phyloP scores from a whole-genome alignment of 495 filamentous ascomycete species.

The Trichoderma virens region DNA sequence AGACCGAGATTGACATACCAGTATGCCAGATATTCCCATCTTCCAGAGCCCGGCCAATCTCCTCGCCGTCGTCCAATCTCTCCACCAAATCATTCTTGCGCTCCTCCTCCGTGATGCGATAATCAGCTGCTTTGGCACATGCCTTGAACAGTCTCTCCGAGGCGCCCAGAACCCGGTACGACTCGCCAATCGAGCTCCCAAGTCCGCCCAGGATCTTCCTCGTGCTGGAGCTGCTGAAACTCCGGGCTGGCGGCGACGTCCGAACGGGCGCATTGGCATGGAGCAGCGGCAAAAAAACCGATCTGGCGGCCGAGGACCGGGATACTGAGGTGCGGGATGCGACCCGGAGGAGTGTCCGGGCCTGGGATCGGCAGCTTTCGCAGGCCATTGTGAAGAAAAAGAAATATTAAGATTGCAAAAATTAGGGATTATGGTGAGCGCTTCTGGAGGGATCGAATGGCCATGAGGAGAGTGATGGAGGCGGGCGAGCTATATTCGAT shows the following conservation, averaged over 20 bases:
- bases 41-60: conserved; percentile 64
- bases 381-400: conserved; percentile 22
- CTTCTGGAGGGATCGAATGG: neutral
- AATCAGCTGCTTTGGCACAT: conserved; percentile 68
- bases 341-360: conserved; percentile 21
- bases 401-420: neutral
- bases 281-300: neutral
- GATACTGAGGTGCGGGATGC: conserved; percentile 15
- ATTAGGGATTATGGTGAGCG: neutral
- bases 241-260: neutral
- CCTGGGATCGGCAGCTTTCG: conserved; percentile 25
- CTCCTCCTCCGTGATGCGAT: conserved; percentile 54
- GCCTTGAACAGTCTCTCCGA: conserved; percentile 62
- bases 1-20: conserved; percentile 39
- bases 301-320: neutral
- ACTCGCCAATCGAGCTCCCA: neutral
- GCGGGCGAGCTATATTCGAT: neutral
- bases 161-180: conserved; percentile 39
- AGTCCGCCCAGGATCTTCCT: neutral
- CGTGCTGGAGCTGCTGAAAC: neutral
- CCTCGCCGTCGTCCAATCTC: conserved; percentile 61
- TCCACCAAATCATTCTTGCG: conserved; percentile 50
- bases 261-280: neutral
- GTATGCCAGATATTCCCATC: conserved; percentile 62
- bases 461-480: neutral